These are phyloP conservation scores for Pelargonium cotyledonis DNA, from an alignment of 441 rosid species.

Conservation along the genomic window DNA sequence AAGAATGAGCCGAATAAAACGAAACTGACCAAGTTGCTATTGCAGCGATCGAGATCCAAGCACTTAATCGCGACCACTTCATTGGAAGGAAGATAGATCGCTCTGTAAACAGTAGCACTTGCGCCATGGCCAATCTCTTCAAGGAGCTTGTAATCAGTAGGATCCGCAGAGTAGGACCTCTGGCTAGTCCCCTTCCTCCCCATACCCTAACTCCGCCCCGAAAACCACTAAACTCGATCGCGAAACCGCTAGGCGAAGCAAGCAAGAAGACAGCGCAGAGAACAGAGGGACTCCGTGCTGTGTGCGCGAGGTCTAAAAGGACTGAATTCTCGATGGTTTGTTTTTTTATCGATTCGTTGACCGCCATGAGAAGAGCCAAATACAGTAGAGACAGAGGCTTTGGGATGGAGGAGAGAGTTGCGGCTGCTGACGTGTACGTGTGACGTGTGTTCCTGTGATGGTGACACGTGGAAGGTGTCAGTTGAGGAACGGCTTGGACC, in stretches of 20 bases:
- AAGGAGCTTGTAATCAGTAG: constrained; percentile 61
- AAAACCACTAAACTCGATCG: background rate
- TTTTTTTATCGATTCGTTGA: background rate
- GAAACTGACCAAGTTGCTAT: constrained; percentile 72
- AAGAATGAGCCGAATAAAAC: background rate
- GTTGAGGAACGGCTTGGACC: no score
- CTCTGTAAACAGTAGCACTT: constrained; percentile 80
- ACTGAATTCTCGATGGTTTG: background rate
- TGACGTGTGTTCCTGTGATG: no score
- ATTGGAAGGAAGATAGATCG: constrained; percentile 82
- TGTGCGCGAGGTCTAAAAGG: constrained; percentile 3
- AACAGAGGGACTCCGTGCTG: background rate
- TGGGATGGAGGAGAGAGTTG: no score
- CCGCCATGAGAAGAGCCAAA: background rate
- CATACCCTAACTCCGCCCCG: constrained; percentile 27
- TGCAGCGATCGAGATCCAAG: constrained; percentile 99
- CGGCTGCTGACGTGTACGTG: no score
- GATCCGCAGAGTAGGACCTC: constrained; percentile 54
- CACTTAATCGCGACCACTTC: constrained; percentile 87
- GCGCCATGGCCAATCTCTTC: constrained; percentile 96
- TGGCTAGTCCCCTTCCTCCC: constrained; percentile 43
- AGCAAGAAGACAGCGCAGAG: background rate
- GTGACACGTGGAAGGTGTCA: no score
- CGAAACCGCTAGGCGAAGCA: background rate
- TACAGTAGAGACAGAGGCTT: no score